Percentiles rank a stretch among this genome's conserved stretches.
Evolutionary conservation across 2,329 filamentous ascomycete genomes (phyloP).

Genomic region (Cladosporium sp.): DNA sequence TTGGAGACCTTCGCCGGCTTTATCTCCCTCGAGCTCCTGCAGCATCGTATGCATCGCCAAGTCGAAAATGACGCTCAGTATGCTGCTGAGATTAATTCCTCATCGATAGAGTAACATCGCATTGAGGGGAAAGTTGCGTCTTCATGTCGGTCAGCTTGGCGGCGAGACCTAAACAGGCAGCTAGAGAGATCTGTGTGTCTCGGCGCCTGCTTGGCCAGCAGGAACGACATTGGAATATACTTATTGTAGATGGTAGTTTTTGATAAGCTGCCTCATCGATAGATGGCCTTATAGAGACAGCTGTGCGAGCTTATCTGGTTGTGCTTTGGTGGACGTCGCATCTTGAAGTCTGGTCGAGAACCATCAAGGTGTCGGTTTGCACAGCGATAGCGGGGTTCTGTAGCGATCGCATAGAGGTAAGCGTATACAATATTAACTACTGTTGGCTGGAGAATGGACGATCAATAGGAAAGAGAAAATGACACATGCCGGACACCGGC

Average conservation of each 20-base stretch:
- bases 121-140: conserved; percentile 3
- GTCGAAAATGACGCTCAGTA: neutral
- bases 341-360: neutral
- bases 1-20: neutral
- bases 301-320: neutral
- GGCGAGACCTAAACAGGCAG: conserved; percentile 15
- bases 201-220: conserved; percentile 9
- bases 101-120: neutral
- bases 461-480: too few relatives aligned
- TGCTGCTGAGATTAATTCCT: neutral
- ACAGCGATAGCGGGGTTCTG: neutral
- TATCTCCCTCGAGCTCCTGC: neutral
- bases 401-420: too few relatives aligned
- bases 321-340: neutral
- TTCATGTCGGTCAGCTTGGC: conserved; percentile 16
- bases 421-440: neutral
- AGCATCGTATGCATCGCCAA: neutral
- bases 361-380: neutral
- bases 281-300: neutral
- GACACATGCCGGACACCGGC: too few relatives aligned
- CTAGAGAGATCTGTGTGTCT: neutral
- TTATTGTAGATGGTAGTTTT: neutral
- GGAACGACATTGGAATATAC: conserved; percentile 1
- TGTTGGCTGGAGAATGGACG: neutral
- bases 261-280: neutral